phyloP scores from a whole-genome alignment of 164 flowering plant genomes.

The Litsea cubeba region DNA sequence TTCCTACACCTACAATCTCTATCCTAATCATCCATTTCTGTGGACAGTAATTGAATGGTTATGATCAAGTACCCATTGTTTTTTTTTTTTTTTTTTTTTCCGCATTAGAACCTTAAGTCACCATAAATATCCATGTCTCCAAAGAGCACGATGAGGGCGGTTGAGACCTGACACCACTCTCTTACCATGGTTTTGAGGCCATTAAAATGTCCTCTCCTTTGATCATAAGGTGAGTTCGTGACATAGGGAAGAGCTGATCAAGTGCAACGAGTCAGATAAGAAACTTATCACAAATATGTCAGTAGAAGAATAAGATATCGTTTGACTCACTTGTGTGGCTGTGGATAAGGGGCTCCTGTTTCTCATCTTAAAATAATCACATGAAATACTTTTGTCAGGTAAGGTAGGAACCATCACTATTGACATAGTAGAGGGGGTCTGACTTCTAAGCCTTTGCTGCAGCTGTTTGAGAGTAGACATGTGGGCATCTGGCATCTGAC shows the following conservation, averaged over 20 bases:
- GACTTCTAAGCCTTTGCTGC: neutral
- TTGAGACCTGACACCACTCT: no score
- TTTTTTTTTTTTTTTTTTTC: no score
- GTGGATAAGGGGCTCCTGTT: neutral
- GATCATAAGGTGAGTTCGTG: neutral
- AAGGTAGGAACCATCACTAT: neutral
- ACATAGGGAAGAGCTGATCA: neutral
- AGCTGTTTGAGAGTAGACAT: constrained; percentile 10
- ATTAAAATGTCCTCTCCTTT: neutral
- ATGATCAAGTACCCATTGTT: no score
- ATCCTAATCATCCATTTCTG: no score
- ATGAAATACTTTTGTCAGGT: neutral
- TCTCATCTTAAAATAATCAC: neutral
- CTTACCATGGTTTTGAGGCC: no score
- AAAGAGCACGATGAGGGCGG: no score
- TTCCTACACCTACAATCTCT: no score
- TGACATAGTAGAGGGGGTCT: no score
- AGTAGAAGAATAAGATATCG: neutral
- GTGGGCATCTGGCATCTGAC: neutral
- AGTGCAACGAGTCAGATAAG: neutral
- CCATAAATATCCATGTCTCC: no score
- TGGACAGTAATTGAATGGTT: no score
- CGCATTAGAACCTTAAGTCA: no score
- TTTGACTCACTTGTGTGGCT: constrained; percentile 3
- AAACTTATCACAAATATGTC: neutral